Percentiles rank a stretch among this genome's conserved stretches.
Conservation (phyloP, 1,139 yeast genomes). For the Scheffersomyces segobiensis region DNA sequence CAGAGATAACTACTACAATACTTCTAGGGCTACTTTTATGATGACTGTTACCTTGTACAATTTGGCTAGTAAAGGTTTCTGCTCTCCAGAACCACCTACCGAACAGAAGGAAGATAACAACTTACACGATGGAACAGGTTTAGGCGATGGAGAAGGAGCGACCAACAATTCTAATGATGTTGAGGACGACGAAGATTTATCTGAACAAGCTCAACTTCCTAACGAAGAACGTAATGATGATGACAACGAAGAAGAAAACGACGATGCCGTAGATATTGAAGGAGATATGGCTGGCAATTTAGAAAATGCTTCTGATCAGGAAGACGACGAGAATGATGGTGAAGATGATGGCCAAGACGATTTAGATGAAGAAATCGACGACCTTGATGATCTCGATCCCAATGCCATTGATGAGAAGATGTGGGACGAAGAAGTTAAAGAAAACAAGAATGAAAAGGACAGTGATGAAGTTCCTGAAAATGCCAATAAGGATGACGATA, state of each 20-base stretch:
- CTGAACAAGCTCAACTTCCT: conserved; percentile 84
- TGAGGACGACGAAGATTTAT: conserved; percentile 88
- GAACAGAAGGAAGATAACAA: conserved; percentile 65
- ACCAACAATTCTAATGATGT: conserved; percentile 78
- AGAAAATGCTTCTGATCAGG: conserved; percentile 77
- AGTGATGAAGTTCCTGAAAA: conserved; percentile 67
- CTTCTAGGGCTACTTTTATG: conserved; percentile 62
- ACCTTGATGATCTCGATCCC: conserved; percentile 87
- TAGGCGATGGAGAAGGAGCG: conserved; percentile 96
- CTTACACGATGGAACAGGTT: conserved; percentile 86
- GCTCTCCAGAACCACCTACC: conserved; percentile 82
- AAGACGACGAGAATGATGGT: conserved; percentile 57
- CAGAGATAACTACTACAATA: conserved; percentile 47
- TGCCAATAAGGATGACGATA: conserved; percentile 51
- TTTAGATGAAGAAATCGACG: conserved; percentile 87
- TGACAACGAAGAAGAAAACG: conserved; percentile 60
- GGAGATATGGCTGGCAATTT: conserved; percentile 96
- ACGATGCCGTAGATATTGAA: conserved; percentile 88
- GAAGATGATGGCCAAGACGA: conserved; percentile 57
- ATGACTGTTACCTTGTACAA: conserved; percentile 57
- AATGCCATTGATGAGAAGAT: conserved; percentile 95
- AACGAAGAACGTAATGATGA: conserved; percentile 67
- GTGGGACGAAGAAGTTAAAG: conserved; percentile 95
- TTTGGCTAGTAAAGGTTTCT: conserved; percentile 84
- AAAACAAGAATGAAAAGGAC: conserved; percentile 70